A percentile compares a stretch with the other conserved stretches of the same genome.
These are phyloP conservation scores for Pleurozium schreberi DNA, from an alignment of 225 moss, liverwort and hornwort species.

Conservation along the genomic window DNA sequence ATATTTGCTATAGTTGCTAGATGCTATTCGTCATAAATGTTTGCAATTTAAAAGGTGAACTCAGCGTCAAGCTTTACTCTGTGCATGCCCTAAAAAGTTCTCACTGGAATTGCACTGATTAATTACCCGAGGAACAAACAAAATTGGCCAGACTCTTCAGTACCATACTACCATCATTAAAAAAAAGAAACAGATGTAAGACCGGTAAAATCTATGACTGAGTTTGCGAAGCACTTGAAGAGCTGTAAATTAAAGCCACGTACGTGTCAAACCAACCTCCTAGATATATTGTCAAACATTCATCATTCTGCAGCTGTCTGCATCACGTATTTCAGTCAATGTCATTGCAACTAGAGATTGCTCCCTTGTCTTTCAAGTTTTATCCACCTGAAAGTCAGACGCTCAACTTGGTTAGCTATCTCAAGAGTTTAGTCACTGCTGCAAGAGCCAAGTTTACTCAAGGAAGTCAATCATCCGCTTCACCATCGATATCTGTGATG, in stretches of 20 bases:
- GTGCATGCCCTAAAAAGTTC: neutral
- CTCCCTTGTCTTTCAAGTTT: neutral
- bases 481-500: neutral
- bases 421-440: neutral
- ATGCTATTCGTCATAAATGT: too few species aligned
- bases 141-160: neutral
- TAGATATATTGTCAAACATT: neutral
- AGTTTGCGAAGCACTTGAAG: neutral
- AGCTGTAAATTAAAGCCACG: neutral
- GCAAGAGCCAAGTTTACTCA: neutral
- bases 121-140: neutral
- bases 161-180: neutral
- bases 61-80: accelerated
- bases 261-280: neutral
- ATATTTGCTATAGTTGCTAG: neutral
- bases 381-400: neutral
- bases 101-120: neutral
- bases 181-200: neutral
- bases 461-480: neutral
- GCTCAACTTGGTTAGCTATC: neutral
- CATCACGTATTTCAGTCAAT: neutral
- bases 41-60: neutral
- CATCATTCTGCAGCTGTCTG: neutral
- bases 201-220: neutral
- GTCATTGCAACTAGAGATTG: neutral